Conservation (phyloP, 2,329 filamentous ascomycete genomes). For the Epichloe coenophiala region DNA sequence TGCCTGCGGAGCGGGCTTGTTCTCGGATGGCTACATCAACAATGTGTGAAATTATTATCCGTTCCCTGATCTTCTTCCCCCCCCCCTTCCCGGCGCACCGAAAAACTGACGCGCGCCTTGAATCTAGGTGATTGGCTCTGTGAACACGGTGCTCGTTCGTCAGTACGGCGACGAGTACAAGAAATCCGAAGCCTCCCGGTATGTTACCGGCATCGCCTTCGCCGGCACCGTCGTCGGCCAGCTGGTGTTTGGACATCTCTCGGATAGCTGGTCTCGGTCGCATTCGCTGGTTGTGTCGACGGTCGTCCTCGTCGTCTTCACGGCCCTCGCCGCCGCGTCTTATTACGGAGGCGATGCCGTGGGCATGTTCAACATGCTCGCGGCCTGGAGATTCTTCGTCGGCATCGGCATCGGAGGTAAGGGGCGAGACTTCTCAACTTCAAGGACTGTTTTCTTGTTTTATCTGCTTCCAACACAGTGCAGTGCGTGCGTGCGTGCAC, state of each 20-base stretch:
- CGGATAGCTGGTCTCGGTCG: constrained; percentile 74
- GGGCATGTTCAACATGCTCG: constrained; percentile 63
- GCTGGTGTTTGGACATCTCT: constrained; percentile 65
- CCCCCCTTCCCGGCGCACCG: constrained; percentile 7
- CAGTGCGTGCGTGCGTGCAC: no score
- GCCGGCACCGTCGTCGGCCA: constrained; percentile 76
- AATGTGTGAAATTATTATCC: constrained; percentile 31
- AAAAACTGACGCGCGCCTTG: not conserved
- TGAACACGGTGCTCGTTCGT: constrained; percentile 58
- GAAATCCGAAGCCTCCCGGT: constrained; percentile 54
- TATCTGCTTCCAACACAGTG: no score
- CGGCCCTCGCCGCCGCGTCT: constrained; percentile 61
- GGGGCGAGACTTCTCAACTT: constrained; percentile 1
- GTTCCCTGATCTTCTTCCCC: no score
- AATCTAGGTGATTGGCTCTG: constrained; percentile 69
- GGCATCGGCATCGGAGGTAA: constrained; percentile 62
- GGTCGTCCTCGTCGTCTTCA: constrained; percentile 72
- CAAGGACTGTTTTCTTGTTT: no score
- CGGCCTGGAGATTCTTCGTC: constrained; percentile 74
- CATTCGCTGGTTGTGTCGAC: constrained; percentile 73
- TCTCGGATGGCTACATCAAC: constrained; percentile 87
- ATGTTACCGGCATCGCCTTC: constrained; percentile 73
- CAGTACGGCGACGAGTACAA: constrained; percentile 61
- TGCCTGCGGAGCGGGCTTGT: constrained; percentile 79
- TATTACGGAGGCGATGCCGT: constrained; percentile 59